Evolutionary conservation across 208 protist species (phyloP).

Genomic region (Wallacemonas sp.): DNA sequence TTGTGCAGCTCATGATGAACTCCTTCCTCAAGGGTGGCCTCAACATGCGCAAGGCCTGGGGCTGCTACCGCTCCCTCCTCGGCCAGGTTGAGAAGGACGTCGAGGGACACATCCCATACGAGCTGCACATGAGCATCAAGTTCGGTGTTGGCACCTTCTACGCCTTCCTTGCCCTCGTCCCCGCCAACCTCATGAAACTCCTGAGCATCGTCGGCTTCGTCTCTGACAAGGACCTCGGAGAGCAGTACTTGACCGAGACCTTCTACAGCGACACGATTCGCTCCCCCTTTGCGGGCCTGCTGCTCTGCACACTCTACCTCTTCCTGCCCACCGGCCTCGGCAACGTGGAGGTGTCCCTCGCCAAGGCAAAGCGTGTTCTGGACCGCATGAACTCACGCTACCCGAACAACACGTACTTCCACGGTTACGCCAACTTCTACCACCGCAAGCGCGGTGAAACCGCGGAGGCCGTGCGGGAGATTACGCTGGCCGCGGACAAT

Average conservation of each 20-base stretch:
- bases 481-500: constrained; percentile 76
- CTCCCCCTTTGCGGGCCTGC: constrained; percentile 79
- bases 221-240: constrained; percentile 89
- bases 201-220: constrained; percentile 91
- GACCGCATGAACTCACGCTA: constrained; percentile 83
- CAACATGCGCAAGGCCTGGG: constrained; percentile 90
- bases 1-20: constrained; percentile 91
- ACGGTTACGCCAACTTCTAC: constrained; percentile 93
- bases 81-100: constrained; percentile 72
- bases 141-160: constrained; percentile 91
- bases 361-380: constrained; percentile 75
- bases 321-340: constrained; percentile 89
- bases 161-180: constrained; percentile 86
- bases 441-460: constrained; percentile 87
- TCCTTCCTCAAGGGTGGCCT: constrained; percentile 89
- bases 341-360: constrained; percentile 71
- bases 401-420: constrained; percentile 90
- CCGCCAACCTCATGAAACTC: constrained; percentile 88
- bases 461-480: constrained; percentile 62
- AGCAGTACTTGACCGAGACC: constrained; percentile 87
- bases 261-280: constrained; percentile 90
- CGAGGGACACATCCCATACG: constrained; percentile 71
- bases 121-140: constrained; percentile 89
- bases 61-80: constrained; percentile 77
- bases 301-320: constrained; percentile 90